Evolutionary conservation across 768 basidiomycete genomes (phyloP), one percentile per base, ranked within the genome.

Genomic region (Tulasnella calospora): DNA sequence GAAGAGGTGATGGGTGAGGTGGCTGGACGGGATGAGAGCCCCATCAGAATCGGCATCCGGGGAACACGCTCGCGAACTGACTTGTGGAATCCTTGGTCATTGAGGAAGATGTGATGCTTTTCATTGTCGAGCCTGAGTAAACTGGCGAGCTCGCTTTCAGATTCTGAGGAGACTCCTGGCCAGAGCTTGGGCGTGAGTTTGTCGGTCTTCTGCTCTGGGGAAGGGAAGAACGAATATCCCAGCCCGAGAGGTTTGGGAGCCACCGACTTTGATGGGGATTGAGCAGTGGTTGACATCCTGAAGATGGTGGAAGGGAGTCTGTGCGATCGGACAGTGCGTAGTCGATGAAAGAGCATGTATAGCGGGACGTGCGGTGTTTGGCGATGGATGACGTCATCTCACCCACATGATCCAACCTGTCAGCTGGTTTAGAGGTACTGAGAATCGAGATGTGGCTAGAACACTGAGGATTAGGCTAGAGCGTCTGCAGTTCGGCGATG

Each of bases 91-190:
- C 83, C 81, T 38, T 69, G 78, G 27, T 83, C 81, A 78, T 89
- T 87, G 83, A 90, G 89, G 81, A 88, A 91, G 21, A 87, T 83
- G 81, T 91, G 89, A 84, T 86, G 86, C n/a, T 85, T 85, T 51
- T 86, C 85, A 79, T 89, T 87, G 81, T 90, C 71, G 13, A 61
- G 38, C 75, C 61, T 71, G 55, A 15, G 72, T 36, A 77, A 78
- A 57, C 73, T 72, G 46, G 44, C 57, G 2, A 81, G 47, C 27
- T 55, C 23, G 36, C 61, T 67, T 67, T 67, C 27, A 1, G 61
- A 67, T 67, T 67, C 61, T 35, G 23, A 79, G 76, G 61, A 67
- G 15, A 74, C 74, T 23, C 81, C 81, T 79, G 81, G 79, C 23
- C 36, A 88, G 86, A 0, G 84, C 81, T 27, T 83, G 81, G 36